Conservation (phyloP, 176 grass and related monocot genomes). For the Rhynchospora tenuis region DNA sequence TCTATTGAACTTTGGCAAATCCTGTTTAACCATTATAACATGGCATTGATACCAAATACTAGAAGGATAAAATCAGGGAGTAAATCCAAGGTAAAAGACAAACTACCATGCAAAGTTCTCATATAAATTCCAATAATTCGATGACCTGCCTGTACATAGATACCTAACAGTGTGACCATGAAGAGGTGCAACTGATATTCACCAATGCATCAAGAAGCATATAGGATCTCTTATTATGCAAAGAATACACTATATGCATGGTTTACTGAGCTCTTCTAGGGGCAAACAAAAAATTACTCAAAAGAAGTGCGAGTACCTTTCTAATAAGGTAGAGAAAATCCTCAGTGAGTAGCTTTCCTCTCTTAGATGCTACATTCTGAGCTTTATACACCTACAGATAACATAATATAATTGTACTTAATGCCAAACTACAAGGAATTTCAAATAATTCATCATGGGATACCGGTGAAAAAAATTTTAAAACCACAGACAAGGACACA, state of each 20-base stretch:
- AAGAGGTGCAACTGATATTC: neutral
- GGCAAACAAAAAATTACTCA: neutral
- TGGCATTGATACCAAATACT: neutral
- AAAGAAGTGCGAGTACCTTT: constrained; percentile 48
- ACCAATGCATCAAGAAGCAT: neutral
- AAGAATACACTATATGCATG: neutral
- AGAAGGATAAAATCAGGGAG: neutral
- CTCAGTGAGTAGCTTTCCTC: constrained; percentile 90
- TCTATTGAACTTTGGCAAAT: constrained; percentile 65
- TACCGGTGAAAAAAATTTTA: neutral
- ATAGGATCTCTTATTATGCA: neutral
- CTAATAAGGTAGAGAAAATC: constrained; percentile 96
- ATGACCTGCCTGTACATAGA: neutral
- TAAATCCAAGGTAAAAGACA: neutral
- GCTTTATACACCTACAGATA: constrained; percentile 82
- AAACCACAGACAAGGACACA: neutral
- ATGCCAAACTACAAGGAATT: constrained; percentile 6
- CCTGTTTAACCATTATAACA: constrained; percentile 30
- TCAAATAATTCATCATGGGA: neutral
- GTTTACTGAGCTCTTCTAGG: neutral
- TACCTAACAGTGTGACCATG: neutral
- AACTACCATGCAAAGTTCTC: neutral
- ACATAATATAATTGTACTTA: constrained; percentile 7
- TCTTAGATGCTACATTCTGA: constrained; percentile 80
- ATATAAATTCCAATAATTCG: neutral